Conservation (phyloP, 805 yeast genomes). For the Schizosaccharomyces japonicus region DNA sequence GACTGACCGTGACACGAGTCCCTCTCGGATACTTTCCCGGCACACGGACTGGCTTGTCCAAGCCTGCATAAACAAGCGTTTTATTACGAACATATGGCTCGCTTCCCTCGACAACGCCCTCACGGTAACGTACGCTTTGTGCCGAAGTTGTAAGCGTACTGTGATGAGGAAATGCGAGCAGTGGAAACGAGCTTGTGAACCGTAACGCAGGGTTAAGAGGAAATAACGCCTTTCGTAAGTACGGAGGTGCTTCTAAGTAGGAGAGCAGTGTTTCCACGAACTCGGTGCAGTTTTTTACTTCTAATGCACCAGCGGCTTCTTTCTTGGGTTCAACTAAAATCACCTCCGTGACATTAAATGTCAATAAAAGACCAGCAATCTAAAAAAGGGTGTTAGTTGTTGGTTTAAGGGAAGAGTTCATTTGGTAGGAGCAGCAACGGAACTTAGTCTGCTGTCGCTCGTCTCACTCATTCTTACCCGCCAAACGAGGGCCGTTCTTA, state of each 20-base stretch:
- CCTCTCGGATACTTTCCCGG: neutral
- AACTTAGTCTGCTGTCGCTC: too few species aligned
- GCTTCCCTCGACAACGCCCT: neutral
- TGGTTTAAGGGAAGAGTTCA: too few species aligned
- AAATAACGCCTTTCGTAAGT: neutral
- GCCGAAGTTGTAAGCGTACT: neutral
- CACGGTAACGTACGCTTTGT: conserved; percentile 1
- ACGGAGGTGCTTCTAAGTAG: conserved; percentile 3
- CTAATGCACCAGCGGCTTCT: too few species aligned
- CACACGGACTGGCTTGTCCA: neutral
- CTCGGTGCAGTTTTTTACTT: too few species aligned
- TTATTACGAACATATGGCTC: neutral
- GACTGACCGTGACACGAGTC: neutral
- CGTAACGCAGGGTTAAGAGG: conserved; percentile 3
- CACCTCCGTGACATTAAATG: too few species aligned
- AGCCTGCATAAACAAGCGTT: neutral
- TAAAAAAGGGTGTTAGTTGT: too few species aligned
- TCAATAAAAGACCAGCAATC: too few species aligned
- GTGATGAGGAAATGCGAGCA: neutral
- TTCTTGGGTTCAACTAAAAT: too few species aligned
- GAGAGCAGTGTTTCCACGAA: neutral
- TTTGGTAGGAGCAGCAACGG: too few species aligned
- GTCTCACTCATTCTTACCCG: neutral
- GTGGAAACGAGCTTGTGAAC: conserved; percentile 1
- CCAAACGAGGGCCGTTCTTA: neutral